Evolutionary conservation across 192 early-diverging fungal species (phyloP), one percentile per base, ranked within the genome.

Genomic region (Backusella psychrophila): DNA sequence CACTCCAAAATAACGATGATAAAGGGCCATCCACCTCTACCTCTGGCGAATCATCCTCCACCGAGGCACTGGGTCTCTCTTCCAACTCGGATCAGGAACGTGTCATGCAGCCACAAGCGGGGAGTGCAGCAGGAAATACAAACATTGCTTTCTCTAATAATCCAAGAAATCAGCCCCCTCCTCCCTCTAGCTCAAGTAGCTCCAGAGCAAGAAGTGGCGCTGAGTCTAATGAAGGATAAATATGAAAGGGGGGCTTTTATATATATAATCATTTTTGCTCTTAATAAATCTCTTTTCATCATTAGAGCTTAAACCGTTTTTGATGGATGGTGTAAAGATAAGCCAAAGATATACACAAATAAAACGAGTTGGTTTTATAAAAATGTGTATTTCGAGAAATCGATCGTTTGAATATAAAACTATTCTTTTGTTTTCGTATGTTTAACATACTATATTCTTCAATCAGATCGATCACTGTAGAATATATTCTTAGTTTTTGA

Each of bases 81-180:
- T 69, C 70, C 29, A 71, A 71, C 17, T 71, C 70, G 17, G 70
- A 71, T 19, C 39, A 33, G 23, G 70, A 71, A 17, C 70, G 42
- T 46, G 26, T 71, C 6, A 71, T 71, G 44, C 44, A 44, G 31
- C 44, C 70, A 21, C 44, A 71, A 19, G 44, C 70, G 4, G 70
- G 70, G 0, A 71, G 41, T 71, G 44, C 70, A 15, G 42, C 70
- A 19, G 39, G 39, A 36, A 68, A 33, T 68, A 68, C 66, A 12
- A 35, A 2, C 15, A 63, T 63, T 63, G 56, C 56, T 4, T 63
- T 29, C 1, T 26, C 56, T 26, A 29, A 29, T 63, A 63, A 63
- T 63, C 56, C 56, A 26, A 29, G 56, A 26, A 63, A 63, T 4
- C 56, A 63, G 23, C 23, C 9, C 29, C 56, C 56, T 63, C 56